Conservation (phyloP, 179 eudicot genomes). For the Drosera spatulata region DNA sequence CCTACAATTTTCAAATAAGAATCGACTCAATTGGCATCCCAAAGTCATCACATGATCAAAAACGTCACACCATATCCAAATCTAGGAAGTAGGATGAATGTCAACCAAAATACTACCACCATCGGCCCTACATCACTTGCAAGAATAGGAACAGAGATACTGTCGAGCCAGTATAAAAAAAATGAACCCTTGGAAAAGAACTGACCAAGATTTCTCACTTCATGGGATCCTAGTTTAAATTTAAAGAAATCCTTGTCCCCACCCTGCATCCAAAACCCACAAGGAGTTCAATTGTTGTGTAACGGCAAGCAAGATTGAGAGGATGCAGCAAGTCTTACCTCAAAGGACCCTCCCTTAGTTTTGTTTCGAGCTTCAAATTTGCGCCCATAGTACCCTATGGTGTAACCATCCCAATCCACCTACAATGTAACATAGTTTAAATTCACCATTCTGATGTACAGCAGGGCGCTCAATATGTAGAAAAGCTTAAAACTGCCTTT, state of each 20-base stretch:
- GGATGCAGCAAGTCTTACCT: conserved; percentile 34
- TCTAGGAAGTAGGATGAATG: too few species aligned
- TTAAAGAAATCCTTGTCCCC: conserved; percentile 78
- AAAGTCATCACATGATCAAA: too few species aligned
- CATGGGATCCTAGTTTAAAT: conserved; percentile 71
- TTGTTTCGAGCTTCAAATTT: conserved; percentile 98
- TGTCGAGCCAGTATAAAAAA: too few species aligned
- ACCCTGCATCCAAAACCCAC: conserved; percentile 34
- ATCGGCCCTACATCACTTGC: too few species aligned
- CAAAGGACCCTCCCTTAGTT: conserved; percentile 98
- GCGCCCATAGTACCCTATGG: conserved; percentile 97
- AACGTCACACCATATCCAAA: too few species aligned
- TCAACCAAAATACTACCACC: too few species aligned
- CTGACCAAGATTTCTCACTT: conserved; percentile 28
- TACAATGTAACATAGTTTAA: conserved; percentile 18
- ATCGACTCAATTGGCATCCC: too few species aligned
- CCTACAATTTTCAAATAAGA: conserved; percentile 25
- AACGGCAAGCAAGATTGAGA: background rate
- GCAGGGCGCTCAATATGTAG: background rate
- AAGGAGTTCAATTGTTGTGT: conserved; percentile 5
- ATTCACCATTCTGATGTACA: background rate
- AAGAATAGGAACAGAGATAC: too few species aligned
- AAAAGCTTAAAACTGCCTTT: background rate
- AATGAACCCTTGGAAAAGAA: too few species aligned
- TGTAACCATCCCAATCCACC: conserved; percentile 99